These are phyloP conservation scores for Chlorella variabilis DNA, from an alignment of 163 green algal species.

Conservation along the genomic window DNA sequence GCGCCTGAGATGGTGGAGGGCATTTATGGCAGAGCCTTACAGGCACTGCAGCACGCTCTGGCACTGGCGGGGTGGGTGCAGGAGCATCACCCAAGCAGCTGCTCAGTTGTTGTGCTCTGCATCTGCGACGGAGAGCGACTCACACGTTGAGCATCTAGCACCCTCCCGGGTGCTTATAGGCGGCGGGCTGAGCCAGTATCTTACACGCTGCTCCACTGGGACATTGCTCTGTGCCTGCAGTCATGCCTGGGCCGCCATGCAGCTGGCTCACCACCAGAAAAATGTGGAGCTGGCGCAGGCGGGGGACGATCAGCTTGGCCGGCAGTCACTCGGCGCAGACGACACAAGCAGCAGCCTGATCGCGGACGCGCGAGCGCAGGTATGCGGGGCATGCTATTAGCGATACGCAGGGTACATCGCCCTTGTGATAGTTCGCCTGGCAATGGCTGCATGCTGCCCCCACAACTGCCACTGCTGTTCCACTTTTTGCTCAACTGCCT, in stretches of 20 bases:
- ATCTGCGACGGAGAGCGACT: too few species aligned
- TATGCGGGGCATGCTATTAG: too few species aligned
- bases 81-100: too few species aligned
- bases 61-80: background rate
- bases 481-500: too few species aligned
- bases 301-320: background rate
- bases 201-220: background rate
- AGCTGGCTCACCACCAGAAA: background rate
- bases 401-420: too few species aligned
- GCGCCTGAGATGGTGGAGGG: background rate
- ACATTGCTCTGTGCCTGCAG: background rate
- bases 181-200: background rate
- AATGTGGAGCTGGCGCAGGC: background rate
- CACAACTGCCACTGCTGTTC: too few species aligned
- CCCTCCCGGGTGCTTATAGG: background rate
- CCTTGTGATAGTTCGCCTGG: too few species aligned
- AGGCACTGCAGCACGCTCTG: constrained; percentile 9
- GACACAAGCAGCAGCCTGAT: background rate
- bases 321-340: background rate
- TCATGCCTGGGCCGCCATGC: constrained; percentile 1
- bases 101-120: too few species aligned
- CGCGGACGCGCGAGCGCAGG: background rate
- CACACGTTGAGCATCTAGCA: too few species aligned
- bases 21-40: background rate
- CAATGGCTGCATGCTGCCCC: too few species aligned